phyloP scores from a whole-genome alignment of 73 alveolate species.

The Stentor coeruleus region DNA sequence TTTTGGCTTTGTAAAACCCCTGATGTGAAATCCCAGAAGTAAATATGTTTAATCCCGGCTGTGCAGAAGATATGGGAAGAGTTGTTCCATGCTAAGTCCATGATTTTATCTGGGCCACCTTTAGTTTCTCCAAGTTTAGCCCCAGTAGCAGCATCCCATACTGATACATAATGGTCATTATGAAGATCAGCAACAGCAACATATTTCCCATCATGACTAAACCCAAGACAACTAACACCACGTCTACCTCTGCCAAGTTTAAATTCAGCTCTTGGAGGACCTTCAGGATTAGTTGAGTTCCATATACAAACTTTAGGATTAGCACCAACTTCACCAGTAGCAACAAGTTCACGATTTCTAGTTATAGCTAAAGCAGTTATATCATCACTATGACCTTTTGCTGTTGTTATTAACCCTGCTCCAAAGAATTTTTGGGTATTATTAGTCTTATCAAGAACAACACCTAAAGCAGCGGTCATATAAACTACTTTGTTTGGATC shows the following conservation, averaged over 20 bases:
- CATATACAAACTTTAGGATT: slow-evolving; percentile 85
- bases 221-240: slow-evolving; percentile 82
- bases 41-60: slow-evolving; percentile 84
- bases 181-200: slow-evolving; percentile 84
- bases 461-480: slow-evolving; percentile 95
- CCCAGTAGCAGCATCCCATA: slow-evolving; percentile 75
- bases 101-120: slow-evolving; percentile 90
- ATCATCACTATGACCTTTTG: slow-evolving; percentile 87
- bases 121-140: slow-evolving; percentile 59
- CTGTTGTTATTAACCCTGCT: slow-evolving; percentile 66
- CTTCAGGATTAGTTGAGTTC: slow-evolving; percentile 80
- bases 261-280: slow-evolving; percentile 67
- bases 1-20: slow-evolving; percentile 59
- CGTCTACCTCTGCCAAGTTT: slow-evolving; percentile 71
- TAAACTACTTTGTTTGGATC: slow-evolving; percentile 74
- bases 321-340: slow-evolving; percentile 93
- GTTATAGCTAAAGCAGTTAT: slow-evolving; percentile 82
- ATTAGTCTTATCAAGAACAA: slow-evolving; percentile 70
- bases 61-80: slow-evolving; percentile 60
- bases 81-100: slow-evolving; percentile 74
- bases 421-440: slow-evolving; percentile 86
- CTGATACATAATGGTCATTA: slow-evolving; percentile 88
- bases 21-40: slow-evolving; percentile 69
- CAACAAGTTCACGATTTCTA: slow-evolving; percentile 73
- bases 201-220: slow-evolving; percentile 79